Evolutionary conservation across 495 filamentous ascomycete genomes (phyloP).

Genomic region (Jackrogersella multiformis): DNA sequence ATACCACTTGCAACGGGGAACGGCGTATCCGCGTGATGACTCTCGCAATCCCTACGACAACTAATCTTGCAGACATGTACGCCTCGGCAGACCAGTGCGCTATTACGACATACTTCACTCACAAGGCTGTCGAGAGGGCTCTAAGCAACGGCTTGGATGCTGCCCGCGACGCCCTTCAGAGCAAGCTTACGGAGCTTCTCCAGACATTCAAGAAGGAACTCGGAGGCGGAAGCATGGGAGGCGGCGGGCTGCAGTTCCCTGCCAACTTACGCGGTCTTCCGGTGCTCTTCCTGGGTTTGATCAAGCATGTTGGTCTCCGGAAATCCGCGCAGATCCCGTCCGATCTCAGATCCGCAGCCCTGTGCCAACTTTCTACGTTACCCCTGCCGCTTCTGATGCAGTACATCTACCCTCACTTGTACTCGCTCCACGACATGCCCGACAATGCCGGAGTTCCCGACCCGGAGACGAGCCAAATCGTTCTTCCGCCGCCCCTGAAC

Average conservation of each 20-base stretch:
- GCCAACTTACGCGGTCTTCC: constrained; percentile 88
- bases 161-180: constrained; percentile 86
- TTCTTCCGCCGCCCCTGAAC: constrained; percentile 85
- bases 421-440: constrained; percentile 98
- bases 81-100: constrained; percentile 94
- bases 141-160: constrained; percentile 87
- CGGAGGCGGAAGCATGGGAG: constrained; percentile 93
- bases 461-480: constrained; percentile 83
- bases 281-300: constrained; percentile 89
- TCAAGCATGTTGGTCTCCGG: constrained; percentile 94
- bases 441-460: constrained; percentile 88
- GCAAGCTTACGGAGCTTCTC: constrained; percentile 90
- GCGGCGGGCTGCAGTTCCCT: constrained; percentile 90
- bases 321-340: constrained; percentile 96
- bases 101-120: constrained; percentile 91
- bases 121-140: constrained; percentile 94
- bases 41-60: constrained; percentile 89
- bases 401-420: constrained; percentile 94
- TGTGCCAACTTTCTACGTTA: constrained; percentile 91
- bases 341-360: constrained; percentile 91
- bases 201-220: constrained; percentile 97
- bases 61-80: constrained; percentile 88
- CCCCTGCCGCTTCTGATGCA: constrained; percentile 92
- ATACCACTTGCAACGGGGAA: constrained; percentile 98
- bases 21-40: constrained; percentile 94